A percentile compares a stretch with the other conserved stretches of the same genome.
Conservation (phyloP, 202 grass and related monocot genomes). For the Elaeis oleifera region DNA sequence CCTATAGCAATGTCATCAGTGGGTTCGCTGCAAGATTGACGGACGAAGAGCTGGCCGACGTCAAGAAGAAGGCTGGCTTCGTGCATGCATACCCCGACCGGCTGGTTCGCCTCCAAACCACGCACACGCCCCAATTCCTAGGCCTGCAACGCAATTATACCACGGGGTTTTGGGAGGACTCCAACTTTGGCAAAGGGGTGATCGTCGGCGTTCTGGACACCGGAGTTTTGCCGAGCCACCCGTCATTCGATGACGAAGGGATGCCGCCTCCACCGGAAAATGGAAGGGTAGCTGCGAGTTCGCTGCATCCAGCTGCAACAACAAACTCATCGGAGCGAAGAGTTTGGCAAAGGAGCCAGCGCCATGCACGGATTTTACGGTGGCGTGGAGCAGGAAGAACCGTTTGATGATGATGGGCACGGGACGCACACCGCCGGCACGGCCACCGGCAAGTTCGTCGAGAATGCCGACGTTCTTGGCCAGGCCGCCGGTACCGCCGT, state of each 20-base stretch:
- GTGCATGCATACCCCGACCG: constrained; percentile 36
- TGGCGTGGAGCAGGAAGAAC: neutral
- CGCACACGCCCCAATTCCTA: constrained; percentile 51
- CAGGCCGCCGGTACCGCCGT: constrained; percentile 14
- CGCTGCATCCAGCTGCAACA: constrained; percentile 38
- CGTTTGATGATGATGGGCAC: constrained; percentile 14
- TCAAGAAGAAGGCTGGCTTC: constrained; percentile 27
- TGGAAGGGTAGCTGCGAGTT: constrained; percentile 61
- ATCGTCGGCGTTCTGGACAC: constrained; percentile 42
- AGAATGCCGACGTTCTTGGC: constrained; percentile 6
- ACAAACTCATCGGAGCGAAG: constrained; percentile 54
- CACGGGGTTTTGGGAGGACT: constrained; percentile 28
- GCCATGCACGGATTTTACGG: neutral
- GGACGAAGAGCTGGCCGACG: neutral
- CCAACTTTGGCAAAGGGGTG: constrained; percentile 51
- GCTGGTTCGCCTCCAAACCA: constrained; percentile 24
- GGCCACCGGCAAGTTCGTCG: constrained; percentile 31
- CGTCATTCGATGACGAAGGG: constrained; percentile 18
- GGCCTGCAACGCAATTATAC: constrained; percentile 13
- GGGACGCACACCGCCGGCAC: constrained; percentile 60
- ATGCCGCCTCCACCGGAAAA: constrained; percentile 35
- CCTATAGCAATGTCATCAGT: constrained; percentile 51
- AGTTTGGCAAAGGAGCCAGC: constrained; percentile 8
- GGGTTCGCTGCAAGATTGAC: constrained; percentile 53
- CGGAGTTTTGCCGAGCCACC: constrained; percentile 38